Evolutionary conservation across 2,329 filamentous ascomycete genomes (phyloP), one percentile per base, ranked within the genome.

Genomic region (Cladosporium cucumerinum): DNA sequence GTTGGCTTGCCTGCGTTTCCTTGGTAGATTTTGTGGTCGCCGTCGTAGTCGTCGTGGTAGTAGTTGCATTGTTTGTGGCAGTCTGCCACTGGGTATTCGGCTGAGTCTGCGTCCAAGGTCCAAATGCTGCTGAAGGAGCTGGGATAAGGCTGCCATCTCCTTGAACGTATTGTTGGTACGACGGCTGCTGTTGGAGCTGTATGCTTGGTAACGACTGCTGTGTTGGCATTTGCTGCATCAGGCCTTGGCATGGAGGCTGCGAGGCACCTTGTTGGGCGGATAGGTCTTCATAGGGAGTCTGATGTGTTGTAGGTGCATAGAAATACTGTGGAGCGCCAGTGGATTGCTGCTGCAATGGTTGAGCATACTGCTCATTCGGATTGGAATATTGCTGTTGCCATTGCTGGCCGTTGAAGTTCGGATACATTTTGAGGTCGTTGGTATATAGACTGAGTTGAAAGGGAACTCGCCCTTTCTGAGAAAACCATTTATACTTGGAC

Each of bases 21-120:
- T 51, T 52, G 18, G 11, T 25, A n/a, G 55, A 64, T 11, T 34
- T 63, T 23, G 43, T 63, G 4, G 59, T 66, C 7, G 64, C 63
- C 8, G 64, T 62, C 5, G 63, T 61, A 2, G 46, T 65, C 2
- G 46, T 65, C 14, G 63, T 61, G 2, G 57, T 65, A 16, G 63
- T 65, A 16, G 63, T 48, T 16, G 57, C 54, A 28, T 26, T 61
- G 28, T 54, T 54, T 1, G 36, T 57, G 7, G 23, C 16, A 34
- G 34, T 51, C 39, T 51, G 39, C 61, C 39, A 49, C 23, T 28
- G 46, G 25, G 30, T 1, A 55, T 14, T 51, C 12, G 63, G 28
- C 18, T 26, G 39, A 16, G 18, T 43, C 12, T 59, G 48, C 30
- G 11, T 16, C 23, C 21, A 28, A 26, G 23, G 21, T 23, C 14